Evolutionary conservation across 2,329 filamentous ascomycete genomes (phyloP).

Genomic region (Aspergillus sp.): DNA sequence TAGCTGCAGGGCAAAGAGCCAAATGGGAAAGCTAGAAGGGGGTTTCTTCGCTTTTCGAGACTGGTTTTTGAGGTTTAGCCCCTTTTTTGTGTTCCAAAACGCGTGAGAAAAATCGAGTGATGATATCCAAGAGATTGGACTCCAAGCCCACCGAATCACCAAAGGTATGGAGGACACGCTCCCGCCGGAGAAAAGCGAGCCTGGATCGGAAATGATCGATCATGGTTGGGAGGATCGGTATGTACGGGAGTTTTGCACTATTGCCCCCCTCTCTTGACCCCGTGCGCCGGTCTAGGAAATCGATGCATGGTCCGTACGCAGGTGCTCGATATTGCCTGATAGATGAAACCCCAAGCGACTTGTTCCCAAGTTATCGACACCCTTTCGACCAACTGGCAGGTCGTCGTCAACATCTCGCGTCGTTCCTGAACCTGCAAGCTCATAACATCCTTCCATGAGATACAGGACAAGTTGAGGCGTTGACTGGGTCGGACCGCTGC

Average conservation of each 20-base stretch:
- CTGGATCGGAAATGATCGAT: constrained; percentile 23
- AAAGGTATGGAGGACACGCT: constrained; percentile 1
- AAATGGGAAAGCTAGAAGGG: constrained; percentile 1
- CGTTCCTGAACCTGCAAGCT: neutral
- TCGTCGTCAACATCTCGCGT: constrained; percentile 1
- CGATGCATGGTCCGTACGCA: constrained; percentile 13
- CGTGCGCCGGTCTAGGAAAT: constrained; percentile 20
- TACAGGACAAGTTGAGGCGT: constrained; percentile 19
- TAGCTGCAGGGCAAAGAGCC: constrained; percentile 17
- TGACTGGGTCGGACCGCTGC: constrained; percentile 43
- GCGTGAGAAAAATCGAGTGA: neutral
- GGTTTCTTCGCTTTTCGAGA: neutral
- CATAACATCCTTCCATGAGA: neutral
- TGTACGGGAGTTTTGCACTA: constrained; percentile 23
- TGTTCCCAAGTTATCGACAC: neutral
- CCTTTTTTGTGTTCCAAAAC: neutral
- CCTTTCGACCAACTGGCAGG: neutral
- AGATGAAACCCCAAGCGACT: constrained; percentile 2
- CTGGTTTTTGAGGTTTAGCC: neutral
- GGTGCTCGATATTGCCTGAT: constrained; percentile 5
- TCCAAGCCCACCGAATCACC: neutral
- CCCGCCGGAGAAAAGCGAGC: constrained; percentile 12
- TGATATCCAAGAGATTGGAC: neutral
- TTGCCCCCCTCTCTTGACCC: constrained; percentile 15
- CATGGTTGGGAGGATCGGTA: constrained; percentile 16